phyloP scores from a whole-genome alignment of 352 stramenopile genomes.

The Pythium rishiriense region DNA sequence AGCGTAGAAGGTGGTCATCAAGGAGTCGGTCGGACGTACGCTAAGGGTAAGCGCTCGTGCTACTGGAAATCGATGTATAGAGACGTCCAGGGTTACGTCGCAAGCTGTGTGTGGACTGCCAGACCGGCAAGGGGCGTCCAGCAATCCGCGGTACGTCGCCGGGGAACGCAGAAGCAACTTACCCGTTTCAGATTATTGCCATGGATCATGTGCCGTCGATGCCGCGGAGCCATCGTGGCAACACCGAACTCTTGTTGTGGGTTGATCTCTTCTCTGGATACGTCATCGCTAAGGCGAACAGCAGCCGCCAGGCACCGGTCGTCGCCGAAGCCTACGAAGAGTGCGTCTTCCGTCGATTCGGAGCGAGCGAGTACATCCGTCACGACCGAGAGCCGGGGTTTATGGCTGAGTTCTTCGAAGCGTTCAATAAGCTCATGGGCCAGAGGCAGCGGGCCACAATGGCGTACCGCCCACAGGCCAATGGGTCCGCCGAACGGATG shows the following conservation, averaged over 20 bases:
- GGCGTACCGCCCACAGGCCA: conserved; percentile 23
- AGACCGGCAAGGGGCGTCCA: background rate
- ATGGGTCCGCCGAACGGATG: conserved; percentile 15
- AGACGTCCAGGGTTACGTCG: background rate
- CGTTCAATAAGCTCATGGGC: conserved; percentile 22
- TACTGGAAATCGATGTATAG: background rate
- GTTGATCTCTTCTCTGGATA: conserved; percentile 22
- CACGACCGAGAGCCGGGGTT: conserved; percentile 25
- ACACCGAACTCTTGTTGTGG: conserved; percentile 31
- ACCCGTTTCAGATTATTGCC: background rate
- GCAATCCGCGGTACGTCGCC: background rate
- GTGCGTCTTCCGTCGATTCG: conserved; percentile 18
- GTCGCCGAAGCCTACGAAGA: conserved; percentile 30
- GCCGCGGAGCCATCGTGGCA: conserved; percentile 2
- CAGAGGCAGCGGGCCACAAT: conserved; percentile 14
- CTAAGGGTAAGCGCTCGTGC: background rate
- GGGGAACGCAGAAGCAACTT: background rate
- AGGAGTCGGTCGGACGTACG: background rate
- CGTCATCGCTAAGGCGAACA: conserved; percentile 17
- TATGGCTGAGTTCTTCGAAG: conserved; percentile 12
- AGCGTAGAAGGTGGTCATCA: background rate
- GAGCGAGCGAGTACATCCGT: conserved; percentile 15
- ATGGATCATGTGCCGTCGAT: background rate
- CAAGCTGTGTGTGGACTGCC: background rate
- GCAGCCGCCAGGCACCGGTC: conserved; percentile 13